Evolutionary conservation across 257 asterid species (phyloP), one percentile per base, ranked within the genome.

Genomic region (Solanum boliviense): DNA sequence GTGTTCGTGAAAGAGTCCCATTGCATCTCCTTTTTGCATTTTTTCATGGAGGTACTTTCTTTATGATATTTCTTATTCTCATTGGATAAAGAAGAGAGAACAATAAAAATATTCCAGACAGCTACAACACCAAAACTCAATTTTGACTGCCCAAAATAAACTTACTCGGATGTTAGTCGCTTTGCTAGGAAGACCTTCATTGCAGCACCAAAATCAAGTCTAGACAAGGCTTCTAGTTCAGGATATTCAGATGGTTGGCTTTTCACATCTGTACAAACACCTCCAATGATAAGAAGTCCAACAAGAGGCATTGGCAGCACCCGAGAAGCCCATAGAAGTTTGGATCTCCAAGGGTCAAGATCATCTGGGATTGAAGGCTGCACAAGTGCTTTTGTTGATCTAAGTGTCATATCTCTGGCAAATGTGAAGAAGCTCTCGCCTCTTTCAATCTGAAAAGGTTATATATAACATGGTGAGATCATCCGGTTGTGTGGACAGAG

Each of bases 221-320:
- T 93, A 67, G 98, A 95, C 90, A 97, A 92, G 85, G 99, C 99
- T 94, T 95, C 95, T 73, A 95, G 44, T 90, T 97, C 98, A 39
- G 97, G 99, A 91, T 93, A 94, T 75, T 93, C 95, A 35, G 89
- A 90, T n/a, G 92, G 86, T 90, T 89, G 93, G 87, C 89, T 93
- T 91, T 92, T 98, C 68, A 86, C 88, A 91, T 97, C 98, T 4
- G 96, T 92, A 89, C 99, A 97, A 73, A 97, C 91, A 89, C 98
- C 88, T 89, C 98, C 98, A 31, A 97, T 97, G 81, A 97, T 93
- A 91, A 97, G 89, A 82, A 95, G 96, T 70, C 99, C 99, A 70
- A 97, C 94, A 88, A 97, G 98, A 89, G 99, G 99, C 99, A 97
- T 97, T 16, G 99, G 99, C 56, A 97, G 91, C 74, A 95, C 93